Evolutionary conservation across 495 filamentous ascomycete species (phyloP), one percentile per base, ranked within the genome.

Genomic region (Aspergillus panamensis): DNA sequence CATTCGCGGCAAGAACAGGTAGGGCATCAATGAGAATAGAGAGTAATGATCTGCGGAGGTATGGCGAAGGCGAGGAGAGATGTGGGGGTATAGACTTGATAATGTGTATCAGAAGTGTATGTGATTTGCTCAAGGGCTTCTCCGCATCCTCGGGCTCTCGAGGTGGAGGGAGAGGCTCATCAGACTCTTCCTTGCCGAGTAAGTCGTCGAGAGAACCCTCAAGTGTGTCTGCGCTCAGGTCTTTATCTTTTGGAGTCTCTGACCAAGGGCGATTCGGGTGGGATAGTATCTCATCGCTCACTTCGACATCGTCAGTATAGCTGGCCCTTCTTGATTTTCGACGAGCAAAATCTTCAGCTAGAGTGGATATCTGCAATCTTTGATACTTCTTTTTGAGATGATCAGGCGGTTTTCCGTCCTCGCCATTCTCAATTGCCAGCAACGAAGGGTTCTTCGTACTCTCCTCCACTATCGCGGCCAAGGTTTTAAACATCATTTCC

Each of bases 381-480:
- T 73, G 62, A 56, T 75, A 77, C 20, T 59, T 62, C 19, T 61
- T 48, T 58, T 82, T 80, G 55, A 66, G 70, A 49, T 75, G 72
- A 54, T 80, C 65, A 35, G 49, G 42, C 29, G 53, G 42, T 14
- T 60, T 66, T 19, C 51, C 60, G 3, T 74, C 63, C 25, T 62
- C 61, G 19, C 60, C 66, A 30, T 60, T 54, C 16, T 71, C 75
- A 37, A 88, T 85, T 3, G 74, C 71, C 13, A 73, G 63, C 9
- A 92, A 70, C 39, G 80, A 79, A 32, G 82, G 79, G 9, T 82
- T 82, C 60, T 84, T 88, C 2, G 84, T 82, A 4, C 88, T 87
- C 69, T 96, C 90, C 50, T 91, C 85, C 14, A 93, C 91, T 43
- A 97, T 84, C 35, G 87, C 86, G 31, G 80, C 82, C 8, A 99